Conservation (phyloP, 2,329 filamentous ascomycete genomes). For the Stemphylium vesicarium region DNA sequence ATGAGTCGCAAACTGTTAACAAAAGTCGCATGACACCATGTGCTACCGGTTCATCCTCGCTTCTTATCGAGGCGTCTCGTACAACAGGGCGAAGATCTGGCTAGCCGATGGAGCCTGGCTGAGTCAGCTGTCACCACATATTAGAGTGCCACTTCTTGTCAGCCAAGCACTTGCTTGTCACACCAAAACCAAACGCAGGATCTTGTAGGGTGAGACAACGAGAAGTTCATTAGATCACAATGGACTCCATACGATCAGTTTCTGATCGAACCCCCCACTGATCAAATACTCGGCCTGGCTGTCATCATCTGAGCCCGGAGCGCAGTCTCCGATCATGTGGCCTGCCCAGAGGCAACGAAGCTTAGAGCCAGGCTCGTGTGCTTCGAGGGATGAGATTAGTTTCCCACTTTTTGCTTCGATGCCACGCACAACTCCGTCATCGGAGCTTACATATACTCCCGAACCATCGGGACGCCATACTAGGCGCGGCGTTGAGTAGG, state of each 20-base stretch:
- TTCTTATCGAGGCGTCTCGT: background rate
- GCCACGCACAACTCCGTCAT: slow-evolving; percentile 67
- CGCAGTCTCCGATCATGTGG: slow-evolving; percentile 41
- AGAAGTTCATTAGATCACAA: background rate
- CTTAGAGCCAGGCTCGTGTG: slow-evolving; percentile 64
- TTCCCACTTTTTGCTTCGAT: slow-evolving; percentile 66
- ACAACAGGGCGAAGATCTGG: background rate
- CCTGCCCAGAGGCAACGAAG: slow-evolving; percentile 66
- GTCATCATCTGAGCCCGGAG: slow-evolving; percentile 16
- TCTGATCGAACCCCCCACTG: slow-evolving; percentile 70
- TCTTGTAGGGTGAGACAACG: background rate
- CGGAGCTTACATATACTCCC: slow-evolving; percentile 69
- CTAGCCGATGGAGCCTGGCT: background rate
- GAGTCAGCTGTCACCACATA: background rate
- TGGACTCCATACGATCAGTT: slow-evolving; percentile 61
- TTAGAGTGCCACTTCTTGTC: background rate
- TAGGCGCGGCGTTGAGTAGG: slow-evolving; percentile 65
- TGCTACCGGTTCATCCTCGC: background rate
- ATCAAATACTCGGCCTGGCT: slow-evolving; percentile 61
- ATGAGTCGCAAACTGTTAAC: background rate
- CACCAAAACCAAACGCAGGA: background rate
- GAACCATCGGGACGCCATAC: slow-evolving; percentile 67
- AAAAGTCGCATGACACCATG: background rate
- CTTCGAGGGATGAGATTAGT: slow-evolving; percentile 58
- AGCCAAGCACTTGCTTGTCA: background rate